Evolutionary conservation across 768 basidiomycete genomes (phyloP), one percentile per base, ranked within the genome.

Genomic region (Mrakia gelida): DNA sequence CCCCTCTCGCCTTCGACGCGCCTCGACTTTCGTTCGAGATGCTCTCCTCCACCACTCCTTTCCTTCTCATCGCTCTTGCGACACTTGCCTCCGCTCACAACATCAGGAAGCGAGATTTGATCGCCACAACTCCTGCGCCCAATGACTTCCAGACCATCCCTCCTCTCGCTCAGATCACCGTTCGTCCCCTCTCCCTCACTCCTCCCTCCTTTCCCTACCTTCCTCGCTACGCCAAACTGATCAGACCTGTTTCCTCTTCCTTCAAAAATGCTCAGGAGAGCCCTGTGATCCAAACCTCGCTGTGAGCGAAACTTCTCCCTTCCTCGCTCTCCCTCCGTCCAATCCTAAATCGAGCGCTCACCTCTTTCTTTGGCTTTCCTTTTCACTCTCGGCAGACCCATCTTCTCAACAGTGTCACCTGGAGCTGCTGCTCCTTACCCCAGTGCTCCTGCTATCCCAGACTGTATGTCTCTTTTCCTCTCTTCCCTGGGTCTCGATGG

Each of bases 101-200:
- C 68, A 32, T n/a, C 26, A 9, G 38, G 41, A 45, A 45, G 45
- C 5, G 45, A 45, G 45, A 45, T 13, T 11, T 41, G 23, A 68
- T 68, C 3, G 32, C 70, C 23, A 71, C 70, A 45, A 38, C 72
- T 15, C 28, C 30, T 26, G 52, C 49, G 3, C 72, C 18, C 7
- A 28, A 38, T 28, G 28, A 54, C 52, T 38, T 43, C 45, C 16
- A 28, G 4, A 73, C 72, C 28, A 61, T 73, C 72, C 72, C 72
- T 28, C 32, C 72, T 26, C 72, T 73, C 32, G 49, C 45, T 41
- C 32, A 73, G 72, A 73, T 73, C 38, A 73, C 72, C 49, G 56
- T 73, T 38, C 13, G 72, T 73, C 15, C 45, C 11, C 5, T 52
- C 16, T n/a, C n/a, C n/a, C n/a, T n/a, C n/a, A n/a, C n/a, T n/a